Percentiles rank a stretch among this genome's conserved stretches.
phyloP scores from a whole-genome alignment of 441 rosid species.

The Aleurites moluccanus region DNA sequence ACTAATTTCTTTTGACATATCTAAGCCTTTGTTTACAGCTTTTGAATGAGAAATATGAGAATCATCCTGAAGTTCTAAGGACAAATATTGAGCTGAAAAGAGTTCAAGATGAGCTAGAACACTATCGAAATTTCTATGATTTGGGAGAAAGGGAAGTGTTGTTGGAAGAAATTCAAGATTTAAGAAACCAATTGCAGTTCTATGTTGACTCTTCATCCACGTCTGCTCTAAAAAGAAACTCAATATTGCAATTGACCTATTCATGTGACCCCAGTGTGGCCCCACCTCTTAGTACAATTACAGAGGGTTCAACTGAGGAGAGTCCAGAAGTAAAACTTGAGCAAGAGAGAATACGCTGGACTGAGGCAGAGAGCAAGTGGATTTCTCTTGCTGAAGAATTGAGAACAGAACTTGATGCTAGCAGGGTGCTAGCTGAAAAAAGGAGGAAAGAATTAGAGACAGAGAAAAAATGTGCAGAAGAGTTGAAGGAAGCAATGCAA shows the following conservation, averaged over 20 bases:
- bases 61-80: slow-evolving; percentile 83
- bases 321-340: slow-evolving; percentile 61
- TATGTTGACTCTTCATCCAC: slow-evolving; percentile 69
- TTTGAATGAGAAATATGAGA: slow-evolving; percentile 83
- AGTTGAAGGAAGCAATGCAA: slow-evolving; percentile 90
- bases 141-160: slow-evolving; percentile 93
- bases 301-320: slow-evolving; percentile 59
- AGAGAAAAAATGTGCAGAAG: slow-evolving; percentile 85
- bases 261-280: slow-evolving; percentile 49
- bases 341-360: slow-evolving; percentile 66
- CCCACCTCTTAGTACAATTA: slow-evolving; percentile 48
- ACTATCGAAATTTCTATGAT: slow-evolving; percentile 69
- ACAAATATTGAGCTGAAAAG: slow-evolving; percentile 74
- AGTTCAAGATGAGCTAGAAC: slow-evolving; percentile 82
- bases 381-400: slow-evolving; percentile 85
- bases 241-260: slow-evolving; percentile 59
- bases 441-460: slow-evolving; percentile 69
- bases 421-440: slow-evolving; percentile 50
- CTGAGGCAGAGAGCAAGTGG: slow-evolving; percentile 94
- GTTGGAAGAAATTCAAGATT: slow-evolving; percentile 91
- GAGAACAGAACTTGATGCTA: slow-evolving; percentile 72
- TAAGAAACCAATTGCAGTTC: slow-evolving; percentile 78
- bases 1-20: slow-evolving; percentile 17
- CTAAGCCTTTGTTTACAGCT: slow-evolving; percentile 51
- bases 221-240: slow-evolving; percentile 48